phyloP scores from a whole-genome alignment of 306 rosid genomes.

The Rosa rugosa region DNA sequence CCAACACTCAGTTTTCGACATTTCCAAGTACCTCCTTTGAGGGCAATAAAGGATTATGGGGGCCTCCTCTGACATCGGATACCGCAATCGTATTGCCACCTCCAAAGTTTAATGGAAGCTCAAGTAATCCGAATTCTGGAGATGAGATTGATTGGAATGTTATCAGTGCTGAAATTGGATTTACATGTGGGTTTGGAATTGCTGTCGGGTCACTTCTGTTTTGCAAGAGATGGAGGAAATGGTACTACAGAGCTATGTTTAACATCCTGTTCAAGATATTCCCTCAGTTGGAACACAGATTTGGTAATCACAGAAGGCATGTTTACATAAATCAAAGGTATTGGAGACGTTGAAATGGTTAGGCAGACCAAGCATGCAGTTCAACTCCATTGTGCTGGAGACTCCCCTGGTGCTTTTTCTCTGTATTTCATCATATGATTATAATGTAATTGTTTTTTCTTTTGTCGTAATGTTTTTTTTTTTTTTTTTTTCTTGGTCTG shows the following conservation, averaged over 20 bases:
- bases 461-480: too few species aligned
- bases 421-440: not conserved
- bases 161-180: not conserved
- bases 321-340: not conserved
- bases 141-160: not conserved
- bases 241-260: not conserved
- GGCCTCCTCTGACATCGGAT: conserved; percentile 11
- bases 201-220: not conserved
- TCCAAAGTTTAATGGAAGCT: not conserved
- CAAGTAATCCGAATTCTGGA: not conserved
- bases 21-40: conserved; percentile 8
- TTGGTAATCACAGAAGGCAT: not conserved
- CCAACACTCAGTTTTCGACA: conserved; percentile 5
- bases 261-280: not conserved
- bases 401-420: not conserved
- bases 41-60: conserved; percentile 32
- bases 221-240: not conserved
- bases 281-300: not conserved
- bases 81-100: not conserved
- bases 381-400: not conserved
- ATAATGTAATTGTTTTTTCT: not conserved
- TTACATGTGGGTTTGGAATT: not conserved
- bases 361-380: not conserved
- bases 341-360: not conserved
- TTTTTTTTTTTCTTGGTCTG: too few species aligned